phyloP scores from a whole-genome alignment of 257 asterid species.

The Ocimum tenuiflorum region DNA sequence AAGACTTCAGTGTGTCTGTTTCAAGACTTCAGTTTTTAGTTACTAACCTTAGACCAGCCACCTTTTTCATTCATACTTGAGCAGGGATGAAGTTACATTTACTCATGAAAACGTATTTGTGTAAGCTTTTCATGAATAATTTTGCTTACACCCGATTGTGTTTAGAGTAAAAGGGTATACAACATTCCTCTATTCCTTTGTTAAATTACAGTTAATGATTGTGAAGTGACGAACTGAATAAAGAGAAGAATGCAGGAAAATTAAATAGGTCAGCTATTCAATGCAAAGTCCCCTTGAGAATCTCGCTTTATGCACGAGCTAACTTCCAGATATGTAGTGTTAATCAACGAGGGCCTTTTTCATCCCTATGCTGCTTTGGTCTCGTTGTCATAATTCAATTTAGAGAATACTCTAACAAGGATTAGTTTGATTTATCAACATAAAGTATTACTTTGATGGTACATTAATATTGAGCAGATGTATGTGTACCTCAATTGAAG shows the following conservation, averaged over 20 bases:
- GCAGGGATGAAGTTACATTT: no score
- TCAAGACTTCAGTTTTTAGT: no score
- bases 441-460: neutral
- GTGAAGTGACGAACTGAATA: neutral
- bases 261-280: neutral
- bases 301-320: neutral
- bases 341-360: neutral
- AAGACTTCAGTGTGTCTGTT: no score
- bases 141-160: neutral
- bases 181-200: no score
- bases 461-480: neutral
- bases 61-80: no score
- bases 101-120: neutral
- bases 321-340: neutral
- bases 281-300: neutral
- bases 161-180: no score
- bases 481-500: constrained; percentile 1
- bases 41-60: no score
- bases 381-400: constrained; percentile 1
- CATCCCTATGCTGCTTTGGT: neutral
- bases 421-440: neutral
- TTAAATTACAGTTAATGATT: neutral
- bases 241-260: neutral
- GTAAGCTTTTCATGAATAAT: neutral
- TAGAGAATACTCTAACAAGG: neutral